phyloP scores from a whole-genome alignment of 2,329 filamentous ascomycete species.

The Fusarium metavorans region DNA sequence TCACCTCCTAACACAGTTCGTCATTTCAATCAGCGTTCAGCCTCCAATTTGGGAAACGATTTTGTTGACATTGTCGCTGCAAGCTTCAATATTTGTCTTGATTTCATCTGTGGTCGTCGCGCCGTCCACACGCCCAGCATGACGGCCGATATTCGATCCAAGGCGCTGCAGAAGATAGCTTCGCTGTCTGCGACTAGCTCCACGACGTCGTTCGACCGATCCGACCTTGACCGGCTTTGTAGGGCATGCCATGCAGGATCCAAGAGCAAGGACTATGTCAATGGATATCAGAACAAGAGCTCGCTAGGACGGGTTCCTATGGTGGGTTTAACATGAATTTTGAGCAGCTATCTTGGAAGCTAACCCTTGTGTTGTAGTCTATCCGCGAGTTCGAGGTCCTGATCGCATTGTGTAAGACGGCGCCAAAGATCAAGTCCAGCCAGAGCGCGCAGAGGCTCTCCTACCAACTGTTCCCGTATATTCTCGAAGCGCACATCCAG shows the following conservation, averaged over 20 bases:
- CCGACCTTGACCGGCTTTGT: constrained; percentile 73
- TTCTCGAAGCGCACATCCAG: constrained; percentile 86
- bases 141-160: constrained; percentile 69
- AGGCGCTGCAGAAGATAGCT: constrained; percentile 74
- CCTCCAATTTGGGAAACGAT: constrained; percentile 16
- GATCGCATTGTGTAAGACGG: constrained; percentile 90
- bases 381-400: constrained; percentile 93
- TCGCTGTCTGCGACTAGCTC: constrained; percentile 69
- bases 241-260: constrained; percentile 65
- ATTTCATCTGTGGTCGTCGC: constrained; percentile 8
- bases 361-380: constrained; percentile 69
- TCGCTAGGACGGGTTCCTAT: constrained; percentile 69
- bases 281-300: constrained; percentile 60
- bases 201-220: constrained; percentile 67
- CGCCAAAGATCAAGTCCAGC: constrained; percentile 76
- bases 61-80: constrained; percentile 32
- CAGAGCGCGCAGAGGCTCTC: constrained; percentile 83
- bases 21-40: constrained; percentile 34
- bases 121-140: constrained; percentile 48
- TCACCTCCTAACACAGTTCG: constrained; percentile 40
- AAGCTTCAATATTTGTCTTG: constrained; percentile 8
- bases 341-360: background rate
- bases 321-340: constrained; percentile 56
- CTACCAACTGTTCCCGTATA: constrained; percentile 84
- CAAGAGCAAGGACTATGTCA: constrained; percentile 58